Percentiles rank a stretch among this genome's conserved stretches.
phyloP scores from a whole-genome alignment of 2,329 filamentous ascomycete species.

The Cercospora sp. region DNA sequence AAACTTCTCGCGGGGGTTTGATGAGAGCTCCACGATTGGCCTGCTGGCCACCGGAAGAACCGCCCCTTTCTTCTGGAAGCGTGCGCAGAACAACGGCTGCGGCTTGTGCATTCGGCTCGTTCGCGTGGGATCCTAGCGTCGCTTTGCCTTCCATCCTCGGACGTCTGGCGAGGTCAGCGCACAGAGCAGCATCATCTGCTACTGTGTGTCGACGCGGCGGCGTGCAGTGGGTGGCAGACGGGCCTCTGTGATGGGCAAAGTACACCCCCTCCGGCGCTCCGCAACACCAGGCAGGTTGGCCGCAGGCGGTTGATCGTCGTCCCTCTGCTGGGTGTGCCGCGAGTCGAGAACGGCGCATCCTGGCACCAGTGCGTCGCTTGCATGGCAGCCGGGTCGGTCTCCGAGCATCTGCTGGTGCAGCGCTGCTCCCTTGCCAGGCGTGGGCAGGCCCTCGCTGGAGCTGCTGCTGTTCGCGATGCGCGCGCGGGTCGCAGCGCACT shows the following conservation, averaged over 20 bases:
- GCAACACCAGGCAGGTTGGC: background rate
- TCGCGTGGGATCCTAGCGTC: conserved; percentile 4
- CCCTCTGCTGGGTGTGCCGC: background rate
- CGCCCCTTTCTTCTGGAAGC: conserved; percentile 9
- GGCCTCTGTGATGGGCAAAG: background rate
- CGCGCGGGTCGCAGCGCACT: background rate
- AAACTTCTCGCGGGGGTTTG: background rate
- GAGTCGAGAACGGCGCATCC: conserved; percentile 3
- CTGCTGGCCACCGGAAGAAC: background rate
- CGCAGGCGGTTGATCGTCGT: background rate
- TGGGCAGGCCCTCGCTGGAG: background rate
- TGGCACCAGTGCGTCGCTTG: conserved; percentile 6
- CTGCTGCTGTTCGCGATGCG: background rate
- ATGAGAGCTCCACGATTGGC: conserved; percentile 10
- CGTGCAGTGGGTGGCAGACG: background rate
- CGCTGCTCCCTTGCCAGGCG: background rate
- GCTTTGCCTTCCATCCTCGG: conserved; percentile 2
- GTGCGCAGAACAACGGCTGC: background rate
- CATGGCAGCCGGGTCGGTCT: conserved; percentile 3
- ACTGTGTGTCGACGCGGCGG: background rate
- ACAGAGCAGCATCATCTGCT: background rate
- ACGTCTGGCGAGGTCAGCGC: background rate
- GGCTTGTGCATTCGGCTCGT: background rate
- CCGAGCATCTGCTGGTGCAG: background rate
- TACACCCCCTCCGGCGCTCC: background rate